Evolutionary conservation across 1,284 basidiomycete species (phyloP).

Genomic region (Apiotrichum gracile): DNA sequence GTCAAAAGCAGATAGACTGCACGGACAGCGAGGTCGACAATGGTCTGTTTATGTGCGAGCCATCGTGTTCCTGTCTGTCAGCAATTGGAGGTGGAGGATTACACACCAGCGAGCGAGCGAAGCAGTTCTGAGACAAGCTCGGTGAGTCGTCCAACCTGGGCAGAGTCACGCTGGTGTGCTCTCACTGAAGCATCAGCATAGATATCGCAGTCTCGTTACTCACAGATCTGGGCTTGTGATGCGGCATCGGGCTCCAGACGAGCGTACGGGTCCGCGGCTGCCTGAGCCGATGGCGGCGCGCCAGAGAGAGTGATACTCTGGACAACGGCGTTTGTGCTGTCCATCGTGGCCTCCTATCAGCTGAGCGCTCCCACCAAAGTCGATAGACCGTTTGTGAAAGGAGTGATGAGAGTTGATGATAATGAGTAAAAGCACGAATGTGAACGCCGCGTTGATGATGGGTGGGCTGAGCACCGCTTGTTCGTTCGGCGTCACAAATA

Average conservation of each 20-base stretch:
- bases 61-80: constrained; percentile 65
- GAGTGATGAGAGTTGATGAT: neutral
- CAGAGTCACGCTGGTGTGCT: constrained; percentile 75
- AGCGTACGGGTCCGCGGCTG: constrained; percentile 16
- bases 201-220: constrained; percentile 46
- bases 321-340: constrained; percentile 12
- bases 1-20: constrained; percentile 70
- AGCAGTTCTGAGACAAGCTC: constrained; percentile 71
- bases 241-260: constrained; percentile 29
- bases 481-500: no score
- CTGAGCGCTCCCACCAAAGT: neutral
- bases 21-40: constrained; percentile 66
- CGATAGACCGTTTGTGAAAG: neutral
- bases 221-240: constrained; percentile 74
- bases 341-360: no score
- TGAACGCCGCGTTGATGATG: no score
- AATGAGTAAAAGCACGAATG: no score
- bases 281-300: neutral
- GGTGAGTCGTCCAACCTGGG: constrained; percentile 66
- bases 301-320: neutral
- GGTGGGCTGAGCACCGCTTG: no score
- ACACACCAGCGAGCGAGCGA: constrained; percentile 68
- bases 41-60: constrained; percentile 73
- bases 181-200: constrained; percentile 71
- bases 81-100: neutral